Conservation (phyloP, 306 rosid species). For the Inga oerstediana region DNA sequence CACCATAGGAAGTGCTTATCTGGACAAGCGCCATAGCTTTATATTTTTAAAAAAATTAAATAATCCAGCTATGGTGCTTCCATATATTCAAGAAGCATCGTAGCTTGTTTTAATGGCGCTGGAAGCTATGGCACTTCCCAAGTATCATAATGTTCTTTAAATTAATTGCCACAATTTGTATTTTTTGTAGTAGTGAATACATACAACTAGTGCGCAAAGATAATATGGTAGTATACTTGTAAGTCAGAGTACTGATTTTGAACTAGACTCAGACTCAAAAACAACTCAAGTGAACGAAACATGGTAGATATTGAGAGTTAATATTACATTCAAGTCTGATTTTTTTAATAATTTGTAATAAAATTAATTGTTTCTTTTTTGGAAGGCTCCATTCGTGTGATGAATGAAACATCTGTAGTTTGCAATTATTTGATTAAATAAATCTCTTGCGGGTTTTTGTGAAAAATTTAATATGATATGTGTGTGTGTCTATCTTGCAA, state of each 20-base stretch:
- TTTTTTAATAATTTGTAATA: neutral
- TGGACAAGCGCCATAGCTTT: no score
- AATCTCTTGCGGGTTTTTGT: constrained; percentile 9
- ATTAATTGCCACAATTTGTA: no score
- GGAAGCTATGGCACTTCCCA: no score
- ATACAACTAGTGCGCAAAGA: constrained; percentile 16
- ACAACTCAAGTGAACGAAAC: neutral
- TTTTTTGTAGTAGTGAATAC: neutral
- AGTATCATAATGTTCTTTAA: no score
- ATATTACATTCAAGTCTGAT: neutral
- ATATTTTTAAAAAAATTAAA: no score
- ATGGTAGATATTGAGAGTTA: neutral
- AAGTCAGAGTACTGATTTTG: neutral
- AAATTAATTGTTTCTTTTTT: constrained; percentile 6
- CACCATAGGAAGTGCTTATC: no score
- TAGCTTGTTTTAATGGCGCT: no score
- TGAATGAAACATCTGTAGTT: constrained; percentile 3
- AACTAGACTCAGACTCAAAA: neutral
- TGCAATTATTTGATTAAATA: neutral
- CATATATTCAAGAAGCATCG: no score
- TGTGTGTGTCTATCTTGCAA: neutral
- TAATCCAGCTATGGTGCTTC: no score
- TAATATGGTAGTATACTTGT: neutral
- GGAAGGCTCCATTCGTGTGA: constrained; percentile 20
- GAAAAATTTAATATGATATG: neutral